A percentile compares a stretch with the other conserved stretches of the same genome.
phyloP scores from a whole-genome alignment of 2,329 filamentous ascomycete genomes.

The Neofusicoccum sp. region DNA sequence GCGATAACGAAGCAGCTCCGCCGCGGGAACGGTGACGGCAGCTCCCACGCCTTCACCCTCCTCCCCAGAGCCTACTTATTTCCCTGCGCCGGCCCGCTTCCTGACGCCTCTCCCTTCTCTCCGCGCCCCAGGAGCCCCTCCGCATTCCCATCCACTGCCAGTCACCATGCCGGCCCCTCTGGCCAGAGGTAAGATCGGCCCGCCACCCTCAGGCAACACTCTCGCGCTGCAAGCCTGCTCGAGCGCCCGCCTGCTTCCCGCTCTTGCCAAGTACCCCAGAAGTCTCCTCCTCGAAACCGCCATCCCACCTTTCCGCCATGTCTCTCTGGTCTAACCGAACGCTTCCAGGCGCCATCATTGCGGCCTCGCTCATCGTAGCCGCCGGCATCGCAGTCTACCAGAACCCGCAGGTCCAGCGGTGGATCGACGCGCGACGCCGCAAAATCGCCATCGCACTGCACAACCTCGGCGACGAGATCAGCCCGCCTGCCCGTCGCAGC shows the following conservation, averaged over 20 bases:
- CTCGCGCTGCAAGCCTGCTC: conserved; percentile 8
- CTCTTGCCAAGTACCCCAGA: conserved; percentile 18
- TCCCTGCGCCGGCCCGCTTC: neutral
- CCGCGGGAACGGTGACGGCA: conserved; percentile 6
- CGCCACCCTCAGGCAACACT: conserved; percentile 25
- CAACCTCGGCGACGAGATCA: conserved; percentile 58
- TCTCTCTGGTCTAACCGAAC: conserved; percentile 29
- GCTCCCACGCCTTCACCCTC: neutral
- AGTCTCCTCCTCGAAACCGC: conserved; percentile 14
- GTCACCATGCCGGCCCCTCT: conserved; percentile 39
- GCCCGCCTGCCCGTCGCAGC: conserved; percentile 5
- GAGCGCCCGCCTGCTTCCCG: conserved; percentile 24
- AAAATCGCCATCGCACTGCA: conserved; percentile 61
- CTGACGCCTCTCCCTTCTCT: neutral
- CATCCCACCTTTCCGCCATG: neutral
- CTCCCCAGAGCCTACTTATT: neutral
- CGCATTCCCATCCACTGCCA: conserved; percentile 5
- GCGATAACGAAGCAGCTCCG: conserved; percentile 9
- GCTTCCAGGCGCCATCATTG: conserved; percentile 59
- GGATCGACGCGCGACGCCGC: conserved; percentile 60
- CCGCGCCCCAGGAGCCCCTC: neutral
- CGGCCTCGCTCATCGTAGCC: conserved; percentile 60
- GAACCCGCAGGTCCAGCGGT: conserved; percentile 61
- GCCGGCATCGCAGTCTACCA: conserved; percentile 64
- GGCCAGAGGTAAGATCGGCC: conserved; percentile 38